Conservation (phyloP, 345 rosid genomes). For the Populus tremula region DNA sequence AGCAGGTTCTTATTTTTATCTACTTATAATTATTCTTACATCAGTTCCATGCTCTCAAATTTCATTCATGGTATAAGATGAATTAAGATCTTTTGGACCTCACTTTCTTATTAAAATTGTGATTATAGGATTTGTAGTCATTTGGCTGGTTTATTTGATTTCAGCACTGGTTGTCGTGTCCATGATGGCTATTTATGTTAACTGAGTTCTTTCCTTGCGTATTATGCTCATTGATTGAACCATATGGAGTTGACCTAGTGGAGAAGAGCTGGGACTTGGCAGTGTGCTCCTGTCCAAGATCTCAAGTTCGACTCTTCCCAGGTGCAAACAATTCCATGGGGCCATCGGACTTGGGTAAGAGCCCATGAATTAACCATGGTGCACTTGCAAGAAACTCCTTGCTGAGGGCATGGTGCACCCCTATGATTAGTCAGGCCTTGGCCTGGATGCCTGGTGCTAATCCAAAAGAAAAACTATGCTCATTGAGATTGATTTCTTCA, state of each 20-base stretch:
- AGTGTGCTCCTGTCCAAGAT: no score
- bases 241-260: no score
- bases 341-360: no score
- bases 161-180: neutral
- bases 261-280: no score
- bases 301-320: no score
- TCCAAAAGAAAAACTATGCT: neutral
- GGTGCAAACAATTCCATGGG: no score
- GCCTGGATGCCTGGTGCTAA: no score
- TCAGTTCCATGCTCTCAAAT: neutral
- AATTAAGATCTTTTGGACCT: neutral
- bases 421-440: neutral
- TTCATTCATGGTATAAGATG: neutral
- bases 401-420: neutral
- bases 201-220: neutral
- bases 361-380: no score
- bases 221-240: slow-evolving; percentile 5
- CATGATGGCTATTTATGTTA: neutral
- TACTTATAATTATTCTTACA: neutral
- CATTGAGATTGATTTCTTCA: slow-evolving; percentile 14
- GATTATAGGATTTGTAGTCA: neutral
- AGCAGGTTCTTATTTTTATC: neutral
- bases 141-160: neutral
- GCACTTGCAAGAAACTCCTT: no score
- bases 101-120: neutral